Evolutionary conservation across 306 rosid genomes (phyloP), one percentile per base, ranked within the genome.

Genomic region (Prunus campanulata): DNA sequence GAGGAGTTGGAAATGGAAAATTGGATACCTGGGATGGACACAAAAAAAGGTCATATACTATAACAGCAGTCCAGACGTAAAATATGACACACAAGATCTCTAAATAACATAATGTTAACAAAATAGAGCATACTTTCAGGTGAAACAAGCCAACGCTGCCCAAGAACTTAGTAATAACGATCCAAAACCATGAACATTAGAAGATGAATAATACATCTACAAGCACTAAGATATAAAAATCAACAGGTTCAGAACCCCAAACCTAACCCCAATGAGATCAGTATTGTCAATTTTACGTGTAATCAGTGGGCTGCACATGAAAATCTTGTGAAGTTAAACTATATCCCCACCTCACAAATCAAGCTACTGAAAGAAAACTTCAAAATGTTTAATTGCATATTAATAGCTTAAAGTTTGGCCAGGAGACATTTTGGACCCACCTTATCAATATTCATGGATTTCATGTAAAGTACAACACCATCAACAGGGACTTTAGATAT

Each of bases 1-100:
- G 90, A 80, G 95, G 88, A 70, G 98, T 94, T 19, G 98, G 98
- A 89, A 94, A 94, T 32, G 96, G 98, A 74, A 94, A 94, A 75
- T 86, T 89, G 71, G 79, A 77, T 54, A 94, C 97, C 98, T 89
- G 88, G 20, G 29, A 68, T 25, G 24, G 20, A 9, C 75, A 68
- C 42, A 72, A 46, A 68, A 76, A 24, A 69, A 42, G 74, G 16
- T 39, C 18, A 50, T 6, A n/a, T 59, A 71, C 27, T 6, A 51
- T 4, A 35, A 51, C 18, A 52, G 6, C 46, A 32, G 27, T 64
- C n/a, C 52, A 63, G 25, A 25, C 2, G 19, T 44, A 29, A 16
- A 46, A 69, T 3, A 48, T 66, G 20, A 27, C 69, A 44, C n/a
- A 42, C 13, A 48, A 83, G 71, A 35, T 74, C 59, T 66, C 32